phyloP scores from a whole-genome alignment of 257 asterid genomes.

The Ajuga chamaepitys region DNA sequence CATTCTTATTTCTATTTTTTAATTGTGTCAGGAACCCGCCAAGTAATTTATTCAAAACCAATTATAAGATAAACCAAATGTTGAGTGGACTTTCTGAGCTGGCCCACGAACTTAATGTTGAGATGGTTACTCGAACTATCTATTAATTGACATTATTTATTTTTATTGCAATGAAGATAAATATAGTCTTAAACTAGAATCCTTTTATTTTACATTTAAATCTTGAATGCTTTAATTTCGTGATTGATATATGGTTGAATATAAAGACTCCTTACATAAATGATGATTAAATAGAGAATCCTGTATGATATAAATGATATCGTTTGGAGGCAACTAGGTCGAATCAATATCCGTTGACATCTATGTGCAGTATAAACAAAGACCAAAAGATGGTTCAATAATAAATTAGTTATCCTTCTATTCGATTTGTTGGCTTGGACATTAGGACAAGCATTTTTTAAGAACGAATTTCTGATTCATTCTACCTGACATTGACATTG shows the following conservation, averaged over 20 bases:
- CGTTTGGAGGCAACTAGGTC: neutral
- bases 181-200: no score
- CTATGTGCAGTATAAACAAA: neutral
- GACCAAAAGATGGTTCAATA: neutral
- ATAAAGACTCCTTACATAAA: neutral
- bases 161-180: neutral
- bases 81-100: neutral
- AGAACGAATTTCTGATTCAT: neutral
- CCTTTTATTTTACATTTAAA: no score
- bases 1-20: neutral
- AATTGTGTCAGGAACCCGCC: constrained; percentile 4
- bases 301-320: neutral
- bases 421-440: neutral
- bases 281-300: neutral
- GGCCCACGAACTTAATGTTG: no score
- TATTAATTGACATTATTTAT: neutral
- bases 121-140: neutral
- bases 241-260: no score
- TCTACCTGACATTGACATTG: constrained; percentile 17
- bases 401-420: neutral
- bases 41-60: no score
- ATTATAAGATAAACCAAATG: no score
- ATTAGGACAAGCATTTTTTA: neutral
- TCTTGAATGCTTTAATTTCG: no score
- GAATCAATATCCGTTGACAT: constrained; percentile 10